Base-by-base conservation (phyloP, 352 stramenopile species). In the Pythium rishiriense region DNA sequence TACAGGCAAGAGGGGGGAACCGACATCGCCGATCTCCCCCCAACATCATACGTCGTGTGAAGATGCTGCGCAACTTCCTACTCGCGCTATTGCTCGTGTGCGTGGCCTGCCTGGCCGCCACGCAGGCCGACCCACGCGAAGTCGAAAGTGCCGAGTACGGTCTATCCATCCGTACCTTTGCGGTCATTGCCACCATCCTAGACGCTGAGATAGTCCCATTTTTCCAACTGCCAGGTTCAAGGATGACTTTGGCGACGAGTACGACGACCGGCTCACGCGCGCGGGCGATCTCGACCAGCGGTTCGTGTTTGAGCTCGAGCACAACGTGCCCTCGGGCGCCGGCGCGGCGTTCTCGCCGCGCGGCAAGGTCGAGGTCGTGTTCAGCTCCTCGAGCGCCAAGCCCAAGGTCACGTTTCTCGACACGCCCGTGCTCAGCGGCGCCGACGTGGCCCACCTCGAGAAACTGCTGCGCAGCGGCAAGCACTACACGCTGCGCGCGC, bases 401-500 rank as follows among this genome's bases (percentile, higher is more conserved):
- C 78, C 83, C 53, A 84, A 85, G 49, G 73, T 90, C 43, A 70
- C 76, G 24, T 92, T 92, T 66, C 66, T 76, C 8, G 69, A 61
- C 29, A 57, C 87, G 33, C 79, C 81, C 12, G 56, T 69, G 57
- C 73, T 92, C 28, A 77, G 73, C 47, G 37, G 31, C 22, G 46
- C 71, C 19, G 80, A 91, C 21, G 65, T 88, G 49, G 56, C 66
- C 35, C 73, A 87, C 48, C 53, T 90, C 19, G 73, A 83, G 55
- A 35, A 45, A 45, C 66, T 91, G 51, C 69, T 89, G 61, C 68
- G 53, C 15, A 58, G 75, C 3, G 80, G 81, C 29, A 72, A 74
- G 14, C 73, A 84, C 58, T 94, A 94, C 70, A 89, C 69, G 17
- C 67, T 94, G 56, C 85, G 85, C 35, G 83, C 74, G 46, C 80